Conservation (phyloP, 2,329 filamentous ascomycete species). For the Cladosporium phlei region DNA sequence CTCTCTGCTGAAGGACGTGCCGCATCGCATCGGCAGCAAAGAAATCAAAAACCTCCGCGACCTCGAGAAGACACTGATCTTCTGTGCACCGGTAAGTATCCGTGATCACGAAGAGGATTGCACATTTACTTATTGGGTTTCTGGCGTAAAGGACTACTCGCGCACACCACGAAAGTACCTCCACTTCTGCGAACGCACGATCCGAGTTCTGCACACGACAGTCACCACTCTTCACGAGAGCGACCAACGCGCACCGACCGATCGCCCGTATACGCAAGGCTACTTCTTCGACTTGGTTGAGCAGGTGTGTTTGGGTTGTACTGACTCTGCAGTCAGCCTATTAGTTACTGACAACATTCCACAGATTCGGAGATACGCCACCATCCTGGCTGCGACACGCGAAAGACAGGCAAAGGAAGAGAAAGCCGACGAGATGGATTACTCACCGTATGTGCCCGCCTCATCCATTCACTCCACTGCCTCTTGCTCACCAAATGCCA, state of each 20-base stretch:
- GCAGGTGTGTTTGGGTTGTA: constrained; percentile 48
- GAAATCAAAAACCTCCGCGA: constrained; percentile 88
- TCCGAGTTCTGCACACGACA: constrained; percentile 84
- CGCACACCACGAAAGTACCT: constrained; percentile 70
- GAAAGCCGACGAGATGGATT: constrained; percentile 48
- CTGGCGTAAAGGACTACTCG: constrained; percentile 65
- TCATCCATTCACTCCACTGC: neutral
- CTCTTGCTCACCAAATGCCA: constrained; percentile 28
- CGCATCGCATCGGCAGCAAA: constrained; percentile 72
- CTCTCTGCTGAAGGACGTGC: constrained; percentile 71
- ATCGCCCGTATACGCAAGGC: constrained; percentile 88
- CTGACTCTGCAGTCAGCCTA: constrained; percentile 11
- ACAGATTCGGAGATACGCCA: constrained; percentile 75
- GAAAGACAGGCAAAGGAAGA: constrained; percentile 58
- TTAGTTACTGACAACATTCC: constrained; percentile 23
- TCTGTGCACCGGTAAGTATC: constrained; percentile 85
- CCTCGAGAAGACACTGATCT: constrained; percentile 87
- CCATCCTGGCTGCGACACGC: constrained; percentile 72
- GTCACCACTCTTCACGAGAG: constrained; percentile 79
- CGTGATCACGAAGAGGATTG: constrained; percentile 45
- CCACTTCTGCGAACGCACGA: constrained; percentile 83
- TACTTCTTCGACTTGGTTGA: constrained; percentile 96
- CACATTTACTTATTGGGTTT: constrained; percentile 63
- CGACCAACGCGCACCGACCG: constrained; percentile 77
- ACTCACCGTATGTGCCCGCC: constrained; percentile 40